Evolutionary conservation across 192 early-diverging fungal species (phyloP).

Genomic region (Backusella macrospora): DNA sequence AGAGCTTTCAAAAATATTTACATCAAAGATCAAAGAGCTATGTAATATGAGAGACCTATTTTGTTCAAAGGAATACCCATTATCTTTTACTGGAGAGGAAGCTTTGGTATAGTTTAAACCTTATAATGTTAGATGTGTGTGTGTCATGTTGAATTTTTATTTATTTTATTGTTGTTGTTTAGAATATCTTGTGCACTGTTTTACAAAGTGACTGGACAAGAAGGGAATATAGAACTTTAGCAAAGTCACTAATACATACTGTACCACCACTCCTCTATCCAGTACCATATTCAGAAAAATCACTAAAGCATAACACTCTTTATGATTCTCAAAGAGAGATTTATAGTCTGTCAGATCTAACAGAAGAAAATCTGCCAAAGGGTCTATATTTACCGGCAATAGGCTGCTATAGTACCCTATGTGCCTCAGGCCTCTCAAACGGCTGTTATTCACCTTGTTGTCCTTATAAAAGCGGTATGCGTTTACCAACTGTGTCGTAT

Average conservation of each 20-base stretch:
- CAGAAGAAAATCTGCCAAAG: constrained; percentile 5
- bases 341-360: constrained; percentile 28
- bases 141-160: constrained; percentile 14
- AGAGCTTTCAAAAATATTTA: constrained; percentile 9
- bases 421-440: background rate
- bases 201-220: constrained; percentile 16
- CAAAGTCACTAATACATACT: constrained; percentile 26
- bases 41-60: constrained; percentile 22
- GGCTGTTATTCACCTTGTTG: constrained; percentile 35
- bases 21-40: constrained; percentile 5
- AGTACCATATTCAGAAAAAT: constrained; percentile 33
- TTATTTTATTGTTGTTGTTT: constrained; percentile 19
- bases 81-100: constrained; percentile 42
- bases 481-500: background rate
- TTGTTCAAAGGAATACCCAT: constrained; percentile 37
- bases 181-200: background rate
- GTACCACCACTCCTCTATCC: constrained; percentile 31
- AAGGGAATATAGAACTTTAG: constrained; percentile 19
- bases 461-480: constrained; percentile 21
- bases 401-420: constrained; percentile 26
- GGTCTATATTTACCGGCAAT: constrained; percentile 27
- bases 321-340: constrained; percentile 35
- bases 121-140: background rate
- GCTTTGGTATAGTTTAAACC: constrained; percentile 32
- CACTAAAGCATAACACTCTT: constrained; percentile 29